phyloP scores from a whole-genome alignment of 2,329 filamentous ascomycete species.

The Beauveria medogensis region DNA sequence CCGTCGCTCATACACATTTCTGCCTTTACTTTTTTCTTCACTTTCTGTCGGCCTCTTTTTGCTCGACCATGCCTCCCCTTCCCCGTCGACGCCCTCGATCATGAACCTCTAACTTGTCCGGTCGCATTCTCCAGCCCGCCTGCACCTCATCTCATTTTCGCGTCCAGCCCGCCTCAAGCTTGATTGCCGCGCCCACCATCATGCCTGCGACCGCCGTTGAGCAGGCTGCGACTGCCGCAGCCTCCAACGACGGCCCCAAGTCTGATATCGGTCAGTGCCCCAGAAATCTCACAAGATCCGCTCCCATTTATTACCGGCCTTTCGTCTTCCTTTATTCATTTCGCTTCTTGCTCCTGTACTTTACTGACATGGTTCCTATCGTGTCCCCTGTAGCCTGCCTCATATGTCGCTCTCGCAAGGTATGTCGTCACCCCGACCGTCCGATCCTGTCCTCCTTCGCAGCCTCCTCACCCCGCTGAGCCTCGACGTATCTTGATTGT shows the following conservation, averaged over 20 bases:
- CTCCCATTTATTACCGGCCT: background rate
- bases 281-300: slow-evolving; percentile 6
- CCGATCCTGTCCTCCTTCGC: background rate
- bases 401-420: slow-evolving; percentile 14
- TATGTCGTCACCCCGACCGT: slow-evolving; percentile 8
- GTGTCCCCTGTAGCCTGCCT: slow-evolving; percentile 11
- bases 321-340: background rate
- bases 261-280: slow-evolving; percentile 13
- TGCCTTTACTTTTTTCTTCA: background rate
- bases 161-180: background rate
- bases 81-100: background rate
- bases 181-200: slow-evolving; percentile 6
- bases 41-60: background rate
- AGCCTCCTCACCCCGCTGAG: background rate
- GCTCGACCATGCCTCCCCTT: slow-evolving; percentile 4
- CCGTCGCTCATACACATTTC: background rate
- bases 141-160: background rate
- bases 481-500: background rate
- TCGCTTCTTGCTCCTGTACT: background rate
- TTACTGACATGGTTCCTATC: slow-evolving; percentile 6
- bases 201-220: slow-evolving; percentile 13
- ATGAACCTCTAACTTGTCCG: background rate
- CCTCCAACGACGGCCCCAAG: slow-evolving; percentile 10
- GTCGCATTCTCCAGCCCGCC: background rate
- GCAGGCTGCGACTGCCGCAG: slow-evolving; percentile 9